Conservation (phyloP, 139 green algal genomes). For the Tetradesmus lagerheimii region DNA sequence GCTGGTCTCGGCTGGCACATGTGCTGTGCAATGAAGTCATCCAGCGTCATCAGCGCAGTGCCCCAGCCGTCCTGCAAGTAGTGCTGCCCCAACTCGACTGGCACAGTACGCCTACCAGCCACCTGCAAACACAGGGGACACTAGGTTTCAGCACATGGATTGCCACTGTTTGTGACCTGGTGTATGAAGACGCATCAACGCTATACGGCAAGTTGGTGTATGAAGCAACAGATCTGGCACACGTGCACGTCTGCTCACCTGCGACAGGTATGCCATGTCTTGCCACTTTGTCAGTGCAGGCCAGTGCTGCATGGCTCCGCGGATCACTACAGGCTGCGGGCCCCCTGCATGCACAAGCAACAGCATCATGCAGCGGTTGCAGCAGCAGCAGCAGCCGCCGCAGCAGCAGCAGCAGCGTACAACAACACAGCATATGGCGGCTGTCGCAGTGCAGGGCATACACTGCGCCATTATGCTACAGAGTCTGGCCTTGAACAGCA, state of each 20-base stretch:
- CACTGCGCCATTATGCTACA: too few relatives aligned
- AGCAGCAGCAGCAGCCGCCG: constrained; percentile 22
- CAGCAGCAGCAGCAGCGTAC: not conserved
- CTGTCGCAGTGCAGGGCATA: not conserved
- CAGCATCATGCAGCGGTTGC: not conserved
- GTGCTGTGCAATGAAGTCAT: constrained; percentile 75
- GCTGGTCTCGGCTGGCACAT: not conserved
- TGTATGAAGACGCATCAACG: too few relatives aligned
- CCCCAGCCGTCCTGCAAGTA: constrained; percentile 90
- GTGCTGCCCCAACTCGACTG: constrained; percentile 88
- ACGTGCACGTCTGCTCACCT: not conserved
- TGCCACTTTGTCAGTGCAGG: constrained; percentile 84
- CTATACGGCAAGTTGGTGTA: too few relatives aligned
- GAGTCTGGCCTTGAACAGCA: too few relatives aligned
- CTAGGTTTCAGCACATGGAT: too few relatives aligned
- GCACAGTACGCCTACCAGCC: constrained; percentile 87
- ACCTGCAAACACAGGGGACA: constrained; percentile 51
- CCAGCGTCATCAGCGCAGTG: constrained; percentile 88
- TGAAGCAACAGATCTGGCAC: too few relatives aligned
- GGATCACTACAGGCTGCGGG: constrained; percentile 54
- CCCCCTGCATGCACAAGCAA: constrained; percentile 46
- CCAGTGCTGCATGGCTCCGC: constrained; percentile 81
- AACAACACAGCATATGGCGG: not conserved
- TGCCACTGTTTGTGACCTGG: too few relatives aligned
- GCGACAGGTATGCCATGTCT: constrained; percentile 74